Conservation (phyloP, 257 asterid genomes). For the Catharanthus roseus region DNA sequence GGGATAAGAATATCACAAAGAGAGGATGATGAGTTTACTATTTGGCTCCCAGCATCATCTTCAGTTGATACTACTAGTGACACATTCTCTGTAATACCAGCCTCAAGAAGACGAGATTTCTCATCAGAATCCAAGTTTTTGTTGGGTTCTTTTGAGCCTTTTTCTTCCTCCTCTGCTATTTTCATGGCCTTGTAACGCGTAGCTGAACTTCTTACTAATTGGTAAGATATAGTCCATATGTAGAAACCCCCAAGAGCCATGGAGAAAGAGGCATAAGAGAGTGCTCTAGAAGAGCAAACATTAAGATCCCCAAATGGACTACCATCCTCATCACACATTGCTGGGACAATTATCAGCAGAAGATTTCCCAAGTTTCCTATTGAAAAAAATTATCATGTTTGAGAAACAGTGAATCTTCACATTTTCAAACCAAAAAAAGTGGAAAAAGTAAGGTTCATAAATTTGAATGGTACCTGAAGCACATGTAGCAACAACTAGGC, state of each 20-base stretch:
- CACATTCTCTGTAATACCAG: constrained; percentile 21
- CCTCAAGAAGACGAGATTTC: constrained; percentile 38
- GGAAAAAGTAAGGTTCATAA: background rate
- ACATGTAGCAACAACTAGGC: constrained; percentile 60
- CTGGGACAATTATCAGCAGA: constrained; percentile 63
- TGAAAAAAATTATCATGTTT: background rate
- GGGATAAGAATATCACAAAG: too few species aligned
- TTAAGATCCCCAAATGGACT: constrained; percentile 71
- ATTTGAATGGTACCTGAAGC: constrained; percentile 50
- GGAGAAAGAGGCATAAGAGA: constrained; percentile 80
- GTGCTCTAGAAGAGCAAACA: constrained; percentile 42
- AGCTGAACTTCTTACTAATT: constrained; percentile 51
- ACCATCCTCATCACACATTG: constrained; percentile 63
- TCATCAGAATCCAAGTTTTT: constrained; percentile 54
- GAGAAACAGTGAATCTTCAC: background rate
- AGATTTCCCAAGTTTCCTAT: constrained; percentile 85
- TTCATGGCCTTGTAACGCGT: constrained; percentile 26
- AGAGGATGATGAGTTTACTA: too few species aligned
- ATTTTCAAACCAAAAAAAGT: too few species aligned
- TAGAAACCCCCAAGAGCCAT: constrained; percentile 84
- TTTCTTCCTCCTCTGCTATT: constrained; percentile 26
- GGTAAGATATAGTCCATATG: constrained; percentile 73
- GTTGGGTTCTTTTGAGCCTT: constrained; percentile 34
- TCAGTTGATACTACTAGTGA: constrained; percentile 4
- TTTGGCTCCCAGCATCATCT: constrained; percentile 11